These are phyloP conservation scores for Cercospora sojina DNA, from an alignment of 2,329 filamentous ascomycete species.

Conservation along the genomic window DNA sequence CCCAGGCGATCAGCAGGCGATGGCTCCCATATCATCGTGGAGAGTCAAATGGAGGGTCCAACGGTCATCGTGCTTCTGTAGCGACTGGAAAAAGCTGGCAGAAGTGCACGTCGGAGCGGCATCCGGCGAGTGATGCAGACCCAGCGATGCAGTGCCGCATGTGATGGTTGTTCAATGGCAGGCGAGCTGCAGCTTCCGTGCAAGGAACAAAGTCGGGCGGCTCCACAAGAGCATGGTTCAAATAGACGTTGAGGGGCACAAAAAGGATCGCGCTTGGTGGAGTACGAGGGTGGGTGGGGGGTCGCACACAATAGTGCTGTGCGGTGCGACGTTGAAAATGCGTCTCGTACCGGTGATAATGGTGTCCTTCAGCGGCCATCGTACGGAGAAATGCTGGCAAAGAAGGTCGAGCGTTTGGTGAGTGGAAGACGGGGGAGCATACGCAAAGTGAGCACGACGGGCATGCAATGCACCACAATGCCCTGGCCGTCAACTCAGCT, in stretches of 20 bases:
- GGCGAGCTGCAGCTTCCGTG: conserved; percentile 1
- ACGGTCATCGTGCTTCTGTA: neutral
- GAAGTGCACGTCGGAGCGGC: neutral
- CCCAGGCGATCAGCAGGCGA: neutral
- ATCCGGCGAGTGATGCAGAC: neutral
- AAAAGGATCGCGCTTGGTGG: neutral
- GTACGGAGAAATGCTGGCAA: neutral
- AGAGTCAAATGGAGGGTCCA: neutral
- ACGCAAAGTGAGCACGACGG: neutral
- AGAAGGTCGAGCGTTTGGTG: neutral
- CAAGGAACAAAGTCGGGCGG: neutral
- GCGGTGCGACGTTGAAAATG: neutral
- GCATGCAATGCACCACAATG: neutral
- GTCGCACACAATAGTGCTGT: neutral
- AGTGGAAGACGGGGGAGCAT: neutral
- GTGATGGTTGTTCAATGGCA: neutral
- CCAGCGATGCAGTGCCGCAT: neutral
- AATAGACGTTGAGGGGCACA: neutral
- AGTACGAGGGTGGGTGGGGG: neutral
- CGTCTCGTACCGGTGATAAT: neutral
- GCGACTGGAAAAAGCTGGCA: neutral
- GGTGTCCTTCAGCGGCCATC: neutral
- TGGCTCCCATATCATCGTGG: neutral
- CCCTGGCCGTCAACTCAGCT: neutral
- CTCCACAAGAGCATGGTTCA: conserved; percentile 5